These are phyloP conservation scores for Oryza meyeriana DNA, from an alignment of 176 grass and related monocot genomes.

Conservation along the genomic window DNA sequence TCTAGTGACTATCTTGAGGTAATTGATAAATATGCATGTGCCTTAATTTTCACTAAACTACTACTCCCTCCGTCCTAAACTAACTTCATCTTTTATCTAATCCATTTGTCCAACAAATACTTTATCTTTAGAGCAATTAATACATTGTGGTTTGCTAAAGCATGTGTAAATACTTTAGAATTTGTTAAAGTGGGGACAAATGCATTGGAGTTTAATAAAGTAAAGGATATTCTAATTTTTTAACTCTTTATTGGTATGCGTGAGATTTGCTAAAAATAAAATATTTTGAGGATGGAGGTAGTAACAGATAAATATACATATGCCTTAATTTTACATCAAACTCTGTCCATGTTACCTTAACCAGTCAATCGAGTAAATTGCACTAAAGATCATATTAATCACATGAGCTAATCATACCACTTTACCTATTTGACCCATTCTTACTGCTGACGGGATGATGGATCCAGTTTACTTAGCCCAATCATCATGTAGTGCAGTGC, in stretches of 20 bases:
- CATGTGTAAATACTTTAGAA: too few relatives aligned
- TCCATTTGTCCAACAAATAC: too few relatives aligned
- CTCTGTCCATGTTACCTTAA: not conserved
- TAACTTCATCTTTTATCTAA: too few relatives aligned
- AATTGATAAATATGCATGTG: not conserved
- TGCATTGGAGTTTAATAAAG: too few relatives aligned
- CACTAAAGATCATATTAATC: not conserved
- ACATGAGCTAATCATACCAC: not conserved
- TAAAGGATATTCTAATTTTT: too few relatives aligned
- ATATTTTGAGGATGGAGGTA: too few relatives aligned
- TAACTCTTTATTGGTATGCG: too few relatives aligned
- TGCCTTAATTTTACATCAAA: not conserved
- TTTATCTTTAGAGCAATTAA: too few relatives aligned
- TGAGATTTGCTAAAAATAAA: too few relatives aligned
- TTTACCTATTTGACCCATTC: not conserved
- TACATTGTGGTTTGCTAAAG: too few relatives aligned
- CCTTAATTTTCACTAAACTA: not conserved
- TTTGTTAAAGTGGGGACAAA: too few relatives aligned
- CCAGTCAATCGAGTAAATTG: not conserved
- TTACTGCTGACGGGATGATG: not conserved
- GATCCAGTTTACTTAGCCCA: not conserved
- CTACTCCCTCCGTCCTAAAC: too few relatives aligned
- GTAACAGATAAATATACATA: not conserved
- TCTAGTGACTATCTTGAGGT: not conserved
- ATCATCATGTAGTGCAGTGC: not conserved